Base-by-base conservation (phyloP, 1,284 basidiomycete species). In the Trichosporon inkin region DNA sequence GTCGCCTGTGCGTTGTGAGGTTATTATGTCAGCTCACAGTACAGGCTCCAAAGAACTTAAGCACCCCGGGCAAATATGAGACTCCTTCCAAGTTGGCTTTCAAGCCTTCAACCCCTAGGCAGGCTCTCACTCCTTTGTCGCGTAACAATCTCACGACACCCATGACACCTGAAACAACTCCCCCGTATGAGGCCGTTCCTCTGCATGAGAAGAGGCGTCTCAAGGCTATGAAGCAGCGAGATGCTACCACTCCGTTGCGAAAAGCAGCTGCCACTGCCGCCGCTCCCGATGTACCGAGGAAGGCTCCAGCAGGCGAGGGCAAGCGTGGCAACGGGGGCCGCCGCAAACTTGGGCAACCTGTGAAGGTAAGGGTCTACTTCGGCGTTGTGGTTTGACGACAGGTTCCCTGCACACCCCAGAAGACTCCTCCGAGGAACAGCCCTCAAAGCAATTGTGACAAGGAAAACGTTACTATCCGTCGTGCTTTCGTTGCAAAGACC, bases 1-100 rank as follows among this genome's bases (percentile, higher is more conserved):
- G 13, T 56, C 54, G 6, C 58, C 58, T 2, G 38, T 53, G 16
- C 28, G 32, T 24, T 35, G 47, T 56, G 37, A 20, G 38, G 10
- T 10, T 7, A 5, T 13, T 2, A n/a, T 10, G 16, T 10, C 11
- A 49, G 44, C 44, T 49, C 6, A 49, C 44, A 14, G 24, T 6
- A 2, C 44, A 49, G 44, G 44, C 44, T 14, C 32, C 34, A 5
- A 37, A 36, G 34, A 20, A 53, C 3, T 16, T 6, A 13, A 32
- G 17, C 6, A 53, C 35, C 32, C 34, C 32, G 17, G 44, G 44
- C 24, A 37, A 35, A 34, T 53, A 35, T n/a, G 35, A 32, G 4
- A 53, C 51, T 3, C 34, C 51, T 6, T 17, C 32, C n/a, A 35
- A 53, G 34, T 13, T 34, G 2, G 32, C 49, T 7, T 19, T 32